Percentiles rank a stretch among this genome's conserved stretches.
Evolutionary conservation across 768 basidiomycete genomes (phyloP).

Genomic region (Kwoniella dendrophila): DNA sequence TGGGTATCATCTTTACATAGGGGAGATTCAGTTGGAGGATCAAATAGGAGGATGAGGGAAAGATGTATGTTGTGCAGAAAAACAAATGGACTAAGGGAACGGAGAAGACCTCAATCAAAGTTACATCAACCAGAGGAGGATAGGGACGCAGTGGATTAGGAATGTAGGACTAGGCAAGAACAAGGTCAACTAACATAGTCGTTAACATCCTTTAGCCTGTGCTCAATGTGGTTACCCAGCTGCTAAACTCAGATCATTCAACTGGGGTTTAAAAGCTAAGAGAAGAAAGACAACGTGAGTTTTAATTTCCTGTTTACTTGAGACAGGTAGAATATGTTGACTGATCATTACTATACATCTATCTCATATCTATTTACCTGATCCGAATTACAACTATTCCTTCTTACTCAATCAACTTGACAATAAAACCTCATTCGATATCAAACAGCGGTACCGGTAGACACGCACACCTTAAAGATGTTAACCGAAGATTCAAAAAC

Average conservation of each 20-base stretch:
- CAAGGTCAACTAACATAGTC: too few species aligned
- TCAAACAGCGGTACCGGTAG: constrained; percentile 74
- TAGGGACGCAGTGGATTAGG: not conserved
- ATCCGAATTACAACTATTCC: too few species aligned
- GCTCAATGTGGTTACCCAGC: constrained; percentile 95
- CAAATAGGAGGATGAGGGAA: too few species aligned
- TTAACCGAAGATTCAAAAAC: constrained; percentile 96
- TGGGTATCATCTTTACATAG: constrained; percentile 57
- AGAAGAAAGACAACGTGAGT: constrained; percentile 90
- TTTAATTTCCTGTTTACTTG: not conserved
- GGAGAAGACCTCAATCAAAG: too few species aligned
- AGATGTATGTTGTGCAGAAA: too few species aligned
- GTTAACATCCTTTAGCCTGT: constrained; percentile 65
- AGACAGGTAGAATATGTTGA: not conserved
- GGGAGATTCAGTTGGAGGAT: not conserved
- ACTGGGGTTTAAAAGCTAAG: constrained; percentile 99
- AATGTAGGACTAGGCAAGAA: not conserved
- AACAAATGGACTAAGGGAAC: too few species aligned
- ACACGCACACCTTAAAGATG: constrained; percentile 89
- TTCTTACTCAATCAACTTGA: not conserved
- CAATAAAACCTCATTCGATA: not conserved
- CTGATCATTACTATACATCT: constrained; percentile 6
- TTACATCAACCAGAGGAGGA: not conserved
- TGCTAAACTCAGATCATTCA: constrained; percentile 91
- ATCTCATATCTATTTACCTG: not conserved